A percentile compares a stretch with the other conserved stretches of the same genome.
Conservation (phyloP, 352 stramenopile species). For the Pythium guiyangense region DNA sequence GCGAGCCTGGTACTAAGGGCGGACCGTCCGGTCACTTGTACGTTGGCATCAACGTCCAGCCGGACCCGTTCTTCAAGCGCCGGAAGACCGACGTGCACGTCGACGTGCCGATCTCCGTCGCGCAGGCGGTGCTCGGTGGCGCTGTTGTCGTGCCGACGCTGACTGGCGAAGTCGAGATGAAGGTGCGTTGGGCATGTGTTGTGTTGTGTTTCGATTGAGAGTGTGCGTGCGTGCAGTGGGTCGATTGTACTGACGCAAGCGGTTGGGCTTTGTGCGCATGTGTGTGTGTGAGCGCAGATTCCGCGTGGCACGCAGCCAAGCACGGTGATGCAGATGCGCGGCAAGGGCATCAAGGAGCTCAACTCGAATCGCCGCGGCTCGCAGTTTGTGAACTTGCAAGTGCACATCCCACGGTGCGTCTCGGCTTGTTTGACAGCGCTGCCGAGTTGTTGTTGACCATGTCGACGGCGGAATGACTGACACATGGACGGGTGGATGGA, state of each 20-base stretch:
- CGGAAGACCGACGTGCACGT: slow-evolving; percentile 94
- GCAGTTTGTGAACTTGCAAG: slow-evolving; percentile 96
- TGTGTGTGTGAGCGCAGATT: slow-evolving; percentile 40
- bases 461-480: not conserved
- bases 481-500: no score
- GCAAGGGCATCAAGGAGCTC: slow-evolving; percentile 95
- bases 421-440: not conserved
- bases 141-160: slow-evolving; percentile 96
- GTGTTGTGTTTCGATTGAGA: no score
- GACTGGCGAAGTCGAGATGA: slow-evolving; percentile 96
- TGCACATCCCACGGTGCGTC: slow-evolving; percentile 92
- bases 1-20: slow-evolving; percentile 80
- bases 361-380: slow-evolving; percentile 91
- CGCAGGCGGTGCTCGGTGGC: slow-evolving; percentile 91
- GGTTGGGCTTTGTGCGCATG: not conserved
- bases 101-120: slow-evolving; percentile 91
- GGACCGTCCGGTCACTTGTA: slow-evolving; percentile 92
- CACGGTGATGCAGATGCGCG: slow-evolving; percentile 94
- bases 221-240: no score
- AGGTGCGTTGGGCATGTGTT: slow-evolving; percentile 42
- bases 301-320: slow-evolving; percentile 94
- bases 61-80: slow-evolving; percentile 95
- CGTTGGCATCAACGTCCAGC: slow-evolving; percentile 92
- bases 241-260: not conserved
- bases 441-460: not conserved